Conservation (phyloP, 768 basidiomycete genomes). For the Podaxis sp. region DNA sequence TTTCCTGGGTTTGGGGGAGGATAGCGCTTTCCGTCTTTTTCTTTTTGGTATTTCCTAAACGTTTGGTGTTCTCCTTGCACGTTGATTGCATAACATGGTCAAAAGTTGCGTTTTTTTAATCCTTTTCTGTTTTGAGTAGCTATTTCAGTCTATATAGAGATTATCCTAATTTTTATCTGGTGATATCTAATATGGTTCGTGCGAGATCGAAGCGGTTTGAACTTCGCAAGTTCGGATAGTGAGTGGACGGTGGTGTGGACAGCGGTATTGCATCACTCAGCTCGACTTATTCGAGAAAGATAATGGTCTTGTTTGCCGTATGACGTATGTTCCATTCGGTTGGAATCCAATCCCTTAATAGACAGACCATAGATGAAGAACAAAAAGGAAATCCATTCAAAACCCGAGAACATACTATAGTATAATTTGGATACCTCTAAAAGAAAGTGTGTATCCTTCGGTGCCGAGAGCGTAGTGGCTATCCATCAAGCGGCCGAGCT, state of each 20-base stretch:
- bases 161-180: background rate
- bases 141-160: background rate
- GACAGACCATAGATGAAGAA: background rate
- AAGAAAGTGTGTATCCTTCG: background rate
- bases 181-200: background rate
- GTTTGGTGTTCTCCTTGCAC: background rate
- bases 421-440: no score
- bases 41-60: background rate
- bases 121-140: background rate
- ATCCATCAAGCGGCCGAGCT: background rate
- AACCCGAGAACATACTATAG: background rate
- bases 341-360: background rate
- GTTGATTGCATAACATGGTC: background rate
- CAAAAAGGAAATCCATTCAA: background rate
- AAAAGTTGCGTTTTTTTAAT: background rate
- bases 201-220: no score
- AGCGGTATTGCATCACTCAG: no score
- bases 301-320: no score
- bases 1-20: background rate
- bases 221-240: no score
- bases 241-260: no score
- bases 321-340: no score
- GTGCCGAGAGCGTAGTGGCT: background rate
- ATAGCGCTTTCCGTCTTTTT: background rate
- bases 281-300: no score